These are phyloP conservation scores for Curvularia sp. DNA, from an alignment of 2,329 filamentous ascomycete species.

Conservation along the genomic window DNA sequence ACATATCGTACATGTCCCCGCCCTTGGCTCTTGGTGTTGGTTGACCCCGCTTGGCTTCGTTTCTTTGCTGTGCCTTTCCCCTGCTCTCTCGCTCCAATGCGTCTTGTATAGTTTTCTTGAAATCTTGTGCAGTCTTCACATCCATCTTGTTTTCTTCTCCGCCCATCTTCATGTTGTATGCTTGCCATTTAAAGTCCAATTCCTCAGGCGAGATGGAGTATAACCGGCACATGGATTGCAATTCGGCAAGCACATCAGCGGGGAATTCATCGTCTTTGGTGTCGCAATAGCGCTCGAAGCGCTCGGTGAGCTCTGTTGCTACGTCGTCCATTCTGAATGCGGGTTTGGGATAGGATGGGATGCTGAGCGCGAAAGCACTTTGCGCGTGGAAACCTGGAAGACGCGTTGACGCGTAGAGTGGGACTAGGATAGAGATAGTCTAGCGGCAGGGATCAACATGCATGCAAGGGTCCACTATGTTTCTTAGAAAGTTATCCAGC, in stretches of 20 bases:
- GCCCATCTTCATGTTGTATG: conserved; percentile 94
- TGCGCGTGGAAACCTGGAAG: conserved; percentile 24
- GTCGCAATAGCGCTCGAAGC: conserved; percentile 68
- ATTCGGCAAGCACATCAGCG: conserved; percentile 78
- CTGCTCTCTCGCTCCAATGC: conserved; percentile 78
- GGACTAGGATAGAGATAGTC: conserved; percentile 23
- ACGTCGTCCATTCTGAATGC: conserved; percentile 56
- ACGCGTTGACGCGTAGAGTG: conserved; percentile 42
- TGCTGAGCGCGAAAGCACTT: conserved; percentile 11
- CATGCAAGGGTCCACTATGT: conserved; percentile 25
- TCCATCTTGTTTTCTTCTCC: conserved; percentile 75
- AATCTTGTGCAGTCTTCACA: conserved; percentile 73
- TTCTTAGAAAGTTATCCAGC: conserved; percentile 22
- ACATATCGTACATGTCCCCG: conserved; percentile 83
- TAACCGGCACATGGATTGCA: conserved; percentile 84
- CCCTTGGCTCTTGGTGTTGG: conserved; percentile 65
- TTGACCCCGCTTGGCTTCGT: conserved; percentile 67
- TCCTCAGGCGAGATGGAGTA: conserved; percentile 84
- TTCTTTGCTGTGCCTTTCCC: conserved; percentile 66
- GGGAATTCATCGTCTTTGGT: conserved; percentile 64
- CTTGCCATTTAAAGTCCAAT: conserved; percentile 98
- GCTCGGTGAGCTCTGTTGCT: conserved; percentile 63
- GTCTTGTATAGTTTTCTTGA: conserved; percentile 89
- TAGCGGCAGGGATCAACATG: conserved; percentile 25
- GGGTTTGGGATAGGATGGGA: conserved; percentile 12